Evolutionary conservation across 805 yeast species (phyloP).

Genomic region (Suhomyces vadensis): DNA sequence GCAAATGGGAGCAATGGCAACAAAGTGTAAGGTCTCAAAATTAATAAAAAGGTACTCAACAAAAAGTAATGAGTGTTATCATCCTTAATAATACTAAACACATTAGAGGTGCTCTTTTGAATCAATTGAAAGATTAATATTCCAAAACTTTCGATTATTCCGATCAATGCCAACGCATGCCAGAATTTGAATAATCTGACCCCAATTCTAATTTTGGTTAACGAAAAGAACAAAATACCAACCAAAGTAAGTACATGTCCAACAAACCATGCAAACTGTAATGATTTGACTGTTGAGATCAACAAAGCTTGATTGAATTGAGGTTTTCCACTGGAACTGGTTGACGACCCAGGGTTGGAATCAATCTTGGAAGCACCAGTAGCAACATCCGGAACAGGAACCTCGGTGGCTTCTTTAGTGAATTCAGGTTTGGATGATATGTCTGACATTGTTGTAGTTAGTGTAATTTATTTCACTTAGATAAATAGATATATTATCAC

Average conservation of each 20-base stretch:
- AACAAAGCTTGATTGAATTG: slow-evolving; percentile 16
- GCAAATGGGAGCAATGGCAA: slow-evolving; percentile 72
- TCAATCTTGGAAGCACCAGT: neutral
- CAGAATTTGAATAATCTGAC: slow-evolving; percentile 31
- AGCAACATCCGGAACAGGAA: neutral
- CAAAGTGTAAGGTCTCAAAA: slow-evolving; percentile 58
- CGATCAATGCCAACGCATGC: slow-evolving; percentile 61
- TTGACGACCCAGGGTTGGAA: neutral
- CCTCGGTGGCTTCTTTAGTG: neutral
- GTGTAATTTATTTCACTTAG: neutral
- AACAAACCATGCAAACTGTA: slow-evolving; percentile 77
- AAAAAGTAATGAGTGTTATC: slow-evolving; percentile 75
- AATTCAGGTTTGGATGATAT: neutral
- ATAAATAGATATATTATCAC: neutral
- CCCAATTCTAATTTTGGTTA: slow-evolving; percentile 35
- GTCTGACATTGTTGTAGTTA: slow-evolving; percentile 4
- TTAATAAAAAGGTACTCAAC: slow-evolving; percentile 49
- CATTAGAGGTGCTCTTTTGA: slow-evolving; percentile 29
- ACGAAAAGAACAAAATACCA: slow-evolving; percentile 29
- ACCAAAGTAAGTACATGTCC: slow-evolving; percentile 41
- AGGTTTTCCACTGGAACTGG: slow-evolving; percentile 6
- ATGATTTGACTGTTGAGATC: slow-evolving; percentile 29
- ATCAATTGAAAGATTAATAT: slow-evolving; percentile 65
- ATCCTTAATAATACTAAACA: slow-evolving; percentile 35
- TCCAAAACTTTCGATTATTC: slow-evolving; percentile 72